Conservation (phyloP, 306 rosid genomes). For the Cyclanthera cordifolia region DNA sequence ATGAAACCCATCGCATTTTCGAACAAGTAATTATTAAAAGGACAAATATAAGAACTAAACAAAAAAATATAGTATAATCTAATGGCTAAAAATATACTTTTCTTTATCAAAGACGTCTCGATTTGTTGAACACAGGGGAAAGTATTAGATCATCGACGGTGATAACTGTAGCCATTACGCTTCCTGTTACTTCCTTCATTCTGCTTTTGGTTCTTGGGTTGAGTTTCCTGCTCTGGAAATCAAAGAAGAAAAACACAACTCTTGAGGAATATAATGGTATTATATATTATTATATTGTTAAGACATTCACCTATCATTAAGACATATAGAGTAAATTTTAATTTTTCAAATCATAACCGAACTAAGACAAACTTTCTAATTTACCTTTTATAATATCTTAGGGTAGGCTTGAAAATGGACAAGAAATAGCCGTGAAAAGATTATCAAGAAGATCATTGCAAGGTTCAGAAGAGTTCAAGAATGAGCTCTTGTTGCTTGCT, state of each 20-base stretch:
- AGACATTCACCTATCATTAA: no score
- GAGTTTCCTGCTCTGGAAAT: slow-evolving; percentile 8
- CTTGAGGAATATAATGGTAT: background rate
- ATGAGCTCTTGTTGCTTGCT: slow-evolving; percentile 43
- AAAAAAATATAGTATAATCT: no score
- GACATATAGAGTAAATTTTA: no score
- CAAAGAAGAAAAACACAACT: background rate
- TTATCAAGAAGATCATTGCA: slow-evolving; percentile 34
- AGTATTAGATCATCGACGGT: background rate
- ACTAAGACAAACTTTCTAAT: no score
- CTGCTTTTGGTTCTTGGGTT: background rate
- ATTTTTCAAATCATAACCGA: no score
- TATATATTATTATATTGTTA: no score
- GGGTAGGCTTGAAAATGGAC: slow-evolving; percentile 38
- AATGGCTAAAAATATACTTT: no score
- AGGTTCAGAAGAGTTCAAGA: slow-evolving; percentile 42
- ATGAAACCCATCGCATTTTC: no score
- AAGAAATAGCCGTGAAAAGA: slow-evolving; percentile 57
- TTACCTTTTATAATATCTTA: no score
- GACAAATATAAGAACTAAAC: no score
- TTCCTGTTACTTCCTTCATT: slow-evolving; percentile 7
- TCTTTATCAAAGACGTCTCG: no score
- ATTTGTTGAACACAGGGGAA: slow-evolving; percentile 10
- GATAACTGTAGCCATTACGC: slow-evolving; percentile 12
- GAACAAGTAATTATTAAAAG: no score